These are phyloP conservation scores for Davidsoniella eucalypti DNA, from an alignment of 2,329 filamentous ascomycete species.

Conservation along the genomic window DNA sequence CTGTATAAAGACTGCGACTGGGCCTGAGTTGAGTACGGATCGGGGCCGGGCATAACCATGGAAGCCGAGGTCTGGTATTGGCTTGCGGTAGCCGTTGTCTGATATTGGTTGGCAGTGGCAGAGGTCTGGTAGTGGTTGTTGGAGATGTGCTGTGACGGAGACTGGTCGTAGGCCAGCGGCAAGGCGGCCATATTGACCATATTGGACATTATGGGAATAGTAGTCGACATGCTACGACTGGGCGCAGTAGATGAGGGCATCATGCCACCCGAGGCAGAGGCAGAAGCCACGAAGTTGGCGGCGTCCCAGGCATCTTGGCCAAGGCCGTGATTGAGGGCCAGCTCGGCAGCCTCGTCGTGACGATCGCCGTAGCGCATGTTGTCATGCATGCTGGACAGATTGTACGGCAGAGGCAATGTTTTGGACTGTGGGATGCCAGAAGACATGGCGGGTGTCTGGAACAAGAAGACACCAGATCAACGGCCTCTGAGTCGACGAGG, in stretches of 20 bases:
- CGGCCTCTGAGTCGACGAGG: neutral
- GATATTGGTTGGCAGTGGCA: neutral
- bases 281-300: neutral
- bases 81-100: neutral
- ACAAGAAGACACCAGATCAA: neutral
- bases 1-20: slow-evolving; percentile 1
- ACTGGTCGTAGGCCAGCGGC: neutral
- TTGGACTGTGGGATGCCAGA: slow-evolving; percentile 4
- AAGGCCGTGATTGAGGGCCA: slow-evolving; percentile 1
- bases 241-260: neutral
- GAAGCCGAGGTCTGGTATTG: neutral
- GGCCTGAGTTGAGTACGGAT: neutral
- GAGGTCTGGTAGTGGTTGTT: slow-evolving; percentile 5
- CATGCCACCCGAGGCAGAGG: neutral
- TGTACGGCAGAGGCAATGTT: slow-evolving; percentile 6
- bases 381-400: neutral
- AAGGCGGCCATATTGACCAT: neutral
- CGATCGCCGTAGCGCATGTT: slow-evolving; percentile 5
- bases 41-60: too few relatives aligned
- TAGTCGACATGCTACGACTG: neutral
- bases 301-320: slow-evolving; percentile 1
- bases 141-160: neutral
- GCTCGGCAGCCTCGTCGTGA: neutral
- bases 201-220: slow-evolving; percentile 3
- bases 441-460: slow-evolving; percentile 2